These are phyloP conservation scores for Solanum piurae DNA, from an alignment of 257 asterid genomes.

Conservation along the genomic window DNA sequence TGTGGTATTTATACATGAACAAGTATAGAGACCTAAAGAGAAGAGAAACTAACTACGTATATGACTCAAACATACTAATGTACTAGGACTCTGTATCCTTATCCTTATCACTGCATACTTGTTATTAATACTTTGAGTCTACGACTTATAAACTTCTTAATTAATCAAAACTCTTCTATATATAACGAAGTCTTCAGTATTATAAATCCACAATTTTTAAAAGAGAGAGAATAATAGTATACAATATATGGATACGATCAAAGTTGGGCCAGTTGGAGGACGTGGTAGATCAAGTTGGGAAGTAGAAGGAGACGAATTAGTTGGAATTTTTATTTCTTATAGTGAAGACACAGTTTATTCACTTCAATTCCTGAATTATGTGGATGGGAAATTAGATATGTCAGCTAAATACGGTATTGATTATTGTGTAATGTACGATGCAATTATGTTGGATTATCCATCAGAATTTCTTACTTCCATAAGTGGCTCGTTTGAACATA, in stretches of 20 bases:
- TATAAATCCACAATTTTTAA: no score
- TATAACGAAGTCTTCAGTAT: no score
- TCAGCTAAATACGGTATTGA: not conserved
- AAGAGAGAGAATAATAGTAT: not conserved
- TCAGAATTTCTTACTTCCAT: not conserved
- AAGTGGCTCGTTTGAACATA: not conserved
- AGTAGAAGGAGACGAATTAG: not conserved
- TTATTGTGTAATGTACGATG: accelerated
- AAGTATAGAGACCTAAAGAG: no score
- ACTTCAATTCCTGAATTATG: not conserved
- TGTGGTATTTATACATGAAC: no score
- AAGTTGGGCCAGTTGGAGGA: not conserved
- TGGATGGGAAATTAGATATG: not conserved
- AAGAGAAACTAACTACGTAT: no score
- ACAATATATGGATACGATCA: not conserved
- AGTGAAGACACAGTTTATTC: not conserved
- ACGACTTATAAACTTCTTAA: no score
- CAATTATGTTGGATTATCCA: not conserved
- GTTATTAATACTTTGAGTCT: no score
- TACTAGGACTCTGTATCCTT: no score
- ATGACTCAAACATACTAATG: no score
- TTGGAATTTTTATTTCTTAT: not conserved
- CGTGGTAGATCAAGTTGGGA: not conserved
- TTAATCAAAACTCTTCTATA: no score
- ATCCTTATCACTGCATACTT: no score